Percentiles rank a stretch among this genome's conserved stretches.
Evolutionary conservation across 208 protist genomes (phyloP).

Genomic region (Jaenimonas drosophilae): DNA sequence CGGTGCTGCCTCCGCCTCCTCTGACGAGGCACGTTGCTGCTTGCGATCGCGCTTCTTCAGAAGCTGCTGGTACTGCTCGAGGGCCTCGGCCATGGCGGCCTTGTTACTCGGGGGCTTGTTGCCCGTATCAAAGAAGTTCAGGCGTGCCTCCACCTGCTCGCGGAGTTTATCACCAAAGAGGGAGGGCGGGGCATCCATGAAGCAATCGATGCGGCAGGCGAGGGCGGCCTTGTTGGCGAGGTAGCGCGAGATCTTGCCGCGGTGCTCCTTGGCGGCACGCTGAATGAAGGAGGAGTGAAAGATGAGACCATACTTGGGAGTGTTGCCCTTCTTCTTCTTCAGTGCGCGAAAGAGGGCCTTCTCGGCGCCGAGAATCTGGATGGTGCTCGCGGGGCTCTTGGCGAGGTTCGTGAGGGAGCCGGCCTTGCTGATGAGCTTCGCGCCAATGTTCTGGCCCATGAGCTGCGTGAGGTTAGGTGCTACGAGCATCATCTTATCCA

Average conservation of each 20-base stretch:
- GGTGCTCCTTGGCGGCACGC: slow-evolving; percentile 95
- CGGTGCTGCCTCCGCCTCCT: slow-evolving; percentile 16
- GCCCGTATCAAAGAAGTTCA: slow-evolving; percentile 97
- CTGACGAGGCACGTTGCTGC: slow-evolving; percentile 8
- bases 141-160: slow-evolving; percentile 97
- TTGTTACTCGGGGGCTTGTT: slow-evolving; percentile 92
- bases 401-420: slow-evolving; percentile 97
- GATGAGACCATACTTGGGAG: slow-evolving; percentile 99
- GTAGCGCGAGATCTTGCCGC: slow-evolving; percentile 97
- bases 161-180: slow-evolving; percentile 94
- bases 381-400: slow-evolving; percentile 99
- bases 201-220: slow-evolving; percentile 97
- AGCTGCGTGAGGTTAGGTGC: slow-evolving; percentile 97
- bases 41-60: slow-evolving; percentile 57
- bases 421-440: slow-evolving; percentile 97
- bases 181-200: slow-evolving; percentile 82
- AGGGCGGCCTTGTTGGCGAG: slow-evolving; percentile 98
- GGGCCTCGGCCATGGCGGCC: slow-evolving; percentile 94
- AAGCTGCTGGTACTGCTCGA: slow-evolving; percentile 82
- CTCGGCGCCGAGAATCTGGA: slow-evolving; percentile 99
- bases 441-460: slow-evolving; percentile 97
- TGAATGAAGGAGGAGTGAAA: slow-evolving; percentile 98
- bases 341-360: slow-evolving; percentile 99
- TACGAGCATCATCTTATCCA: slow-evolving; percentile 94
- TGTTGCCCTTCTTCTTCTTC: slow-evolving; percentile 98